These are phyloP conservation scores for Tulasnella sp. DNA, from an alignment of 768 basidiomycete genomes.

Conservation along the genomic window DNA sequence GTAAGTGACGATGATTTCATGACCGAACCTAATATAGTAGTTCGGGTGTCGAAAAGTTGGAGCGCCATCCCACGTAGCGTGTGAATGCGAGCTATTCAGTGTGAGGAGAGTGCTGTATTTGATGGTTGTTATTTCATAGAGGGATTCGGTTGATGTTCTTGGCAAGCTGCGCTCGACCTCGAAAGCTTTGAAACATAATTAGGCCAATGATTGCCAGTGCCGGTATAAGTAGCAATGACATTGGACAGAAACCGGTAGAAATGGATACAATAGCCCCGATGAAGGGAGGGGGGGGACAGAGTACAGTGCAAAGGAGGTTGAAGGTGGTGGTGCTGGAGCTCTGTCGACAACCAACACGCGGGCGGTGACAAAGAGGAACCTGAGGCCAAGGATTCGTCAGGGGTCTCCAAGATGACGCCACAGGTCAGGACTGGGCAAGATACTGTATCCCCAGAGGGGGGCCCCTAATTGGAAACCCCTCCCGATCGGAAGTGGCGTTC, in stretches of 20 bases:
- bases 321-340: neutral
- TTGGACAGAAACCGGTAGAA: neutral
- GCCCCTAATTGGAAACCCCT: no score
- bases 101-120: neutral
- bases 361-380: neutral
- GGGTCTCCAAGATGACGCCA: neutral
- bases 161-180: neutral
- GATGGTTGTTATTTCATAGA: neutral
- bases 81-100: conserved; percentile 13
- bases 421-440: no score
- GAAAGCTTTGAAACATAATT: neutral
- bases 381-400: neutral
- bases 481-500: no score
- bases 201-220: neutral
- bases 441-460: no score
- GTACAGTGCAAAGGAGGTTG: neutral
- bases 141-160: neutral
- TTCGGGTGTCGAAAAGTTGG: conserved; percentile 50
- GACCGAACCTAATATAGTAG: conserved; percentile 65
- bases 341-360: neutral
- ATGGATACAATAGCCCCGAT: neutral
- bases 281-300: neutral
- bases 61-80: conserved; percentile 26
- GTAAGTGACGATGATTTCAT: conserved; percentile 54
- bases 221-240: neutral